Conservation (phyloP, 306 rosid species). For the Styphnolobium japonicum region DNA sequence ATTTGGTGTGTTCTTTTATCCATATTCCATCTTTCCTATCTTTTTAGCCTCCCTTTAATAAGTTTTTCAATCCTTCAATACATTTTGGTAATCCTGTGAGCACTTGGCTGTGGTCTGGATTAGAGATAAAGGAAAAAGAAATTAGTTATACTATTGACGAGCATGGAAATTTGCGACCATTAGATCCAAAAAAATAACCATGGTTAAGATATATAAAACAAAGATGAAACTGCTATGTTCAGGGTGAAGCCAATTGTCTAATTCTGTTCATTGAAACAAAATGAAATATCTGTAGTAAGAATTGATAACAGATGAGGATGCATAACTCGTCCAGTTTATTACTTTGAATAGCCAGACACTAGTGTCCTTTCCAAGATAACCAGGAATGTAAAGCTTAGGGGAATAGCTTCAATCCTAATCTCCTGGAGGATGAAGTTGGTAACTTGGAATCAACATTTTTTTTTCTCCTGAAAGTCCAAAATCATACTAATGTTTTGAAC, state of each 20-base stretch:
- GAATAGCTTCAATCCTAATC: not conserved
- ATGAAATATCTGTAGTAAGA: not conserved
- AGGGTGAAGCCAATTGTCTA: not conserved
- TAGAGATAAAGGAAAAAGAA: not conserved
- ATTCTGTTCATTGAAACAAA: not conserved
- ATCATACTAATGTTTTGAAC: not conserved
- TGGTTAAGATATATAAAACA: not conserved
- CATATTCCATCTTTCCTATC: not conserved
- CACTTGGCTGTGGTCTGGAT: not conserved
- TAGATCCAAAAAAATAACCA: not conserved
- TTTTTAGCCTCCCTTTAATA: not conserved
- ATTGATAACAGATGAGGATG: not conserved
- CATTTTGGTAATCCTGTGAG: not conserved
- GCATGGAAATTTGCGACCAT: not conserved
- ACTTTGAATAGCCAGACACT: not conserved
- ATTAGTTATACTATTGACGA: not conserved
- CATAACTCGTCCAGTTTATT: not conserved
- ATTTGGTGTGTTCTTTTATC: not conserved
- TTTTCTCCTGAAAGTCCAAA: not conserved
- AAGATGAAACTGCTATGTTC: not conserved
- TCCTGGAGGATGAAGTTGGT: not conserved
- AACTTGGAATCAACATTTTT: too few species aligned
- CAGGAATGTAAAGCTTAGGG: not conserved
- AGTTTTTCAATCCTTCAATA: not conserved
- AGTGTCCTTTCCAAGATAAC: not conserved